Evolutionary conservation across 1,284 basidiomycete species (phyloP).

Genomic region (Rhodotorula sp.): DNA sequence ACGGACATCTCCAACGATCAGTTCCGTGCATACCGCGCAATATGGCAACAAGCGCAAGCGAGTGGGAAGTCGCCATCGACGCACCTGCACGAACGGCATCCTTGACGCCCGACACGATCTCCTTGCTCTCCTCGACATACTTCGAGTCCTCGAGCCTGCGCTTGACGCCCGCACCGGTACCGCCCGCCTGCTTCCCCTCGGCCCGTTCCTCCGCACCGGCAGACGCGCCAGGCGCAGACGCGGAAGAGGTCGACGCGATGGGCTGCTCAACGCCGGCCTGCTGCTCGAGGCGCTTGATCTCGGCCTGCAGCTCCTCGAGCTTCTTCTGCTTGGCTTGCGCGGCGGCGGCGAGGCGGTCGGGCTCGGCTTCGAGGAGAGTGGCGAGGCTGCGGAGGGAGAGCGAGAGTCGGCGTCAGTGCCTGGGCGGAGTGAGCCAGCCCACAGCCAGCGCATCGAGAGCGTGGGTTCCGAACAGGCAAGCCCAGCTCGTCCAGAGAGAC

Average conservation of each 20-base stretch:
- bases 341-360: slow-evolving; percentile 74
- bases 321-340: slow-evolving; percentile 79
- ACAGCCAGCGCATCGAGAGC: too few species aligned
- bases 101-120: slow-evolving; percentile 89
- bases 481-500: too few species aligned
- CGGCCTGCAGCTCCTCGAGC: slow-evolving; percentile 71
- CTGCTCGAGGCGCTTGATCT: slow-evolving; percentile 46
- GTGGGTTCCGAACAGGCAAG: not conserved
- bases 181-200: not conserved
- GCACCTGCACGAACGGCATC: slow-evolving; percentile 81
- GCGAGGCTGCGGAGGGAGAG: slow-evolving; percentile 64
- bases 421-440: not conserved
- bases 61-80: slow-evolving; percentile 40
- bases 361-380: slow-evolving; percentile 82
- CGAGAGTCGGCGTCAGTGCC: not conserved
- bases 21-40: not conserved
- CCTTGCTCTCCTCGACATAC: slow-evolving; percentile 86
- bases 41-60: too few species aligned
- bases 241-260: slow-evolving; percentile 27
- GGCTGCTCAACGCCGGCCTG: slow-evolving; percentile 40
- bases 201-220: slow-evolving; percentile 1
- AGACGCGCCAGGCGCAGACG: slow-evolving; percentile 47
- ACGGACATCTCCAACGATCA: not conserved
- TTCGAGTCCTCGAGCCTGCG: slow-evolving; percentile 88
- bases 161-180: slow-evolving; percentile 66